Evolutionary conservation across 306 rosid genomes (phyloP).

Genomic region (Malus fusca): DNA sequence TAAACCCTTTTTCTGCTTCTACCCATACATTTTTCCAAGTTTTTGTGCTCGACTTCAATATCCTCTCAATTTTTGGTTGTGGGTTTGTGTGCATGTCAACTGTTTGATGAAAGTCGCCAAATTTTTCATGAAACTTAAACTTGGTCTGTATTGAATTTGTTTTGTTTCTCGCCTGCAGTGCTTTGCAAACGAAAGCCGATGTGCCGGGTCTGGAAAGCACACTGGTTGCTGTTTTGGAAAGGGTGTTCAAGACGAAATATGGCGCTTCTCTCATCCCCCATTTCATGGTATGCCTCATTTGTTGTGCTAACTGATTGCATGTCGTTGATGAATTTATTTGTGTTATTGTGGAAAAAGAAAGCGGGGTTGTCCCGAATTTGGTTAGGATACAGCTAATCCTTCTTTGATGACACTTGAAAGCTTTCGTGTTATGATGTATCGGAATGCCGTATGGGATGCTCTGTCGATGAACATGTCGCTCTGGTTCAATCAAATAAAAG

Average conservation of each 20-base stretch:
- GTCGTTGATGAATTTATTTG: not conserved
- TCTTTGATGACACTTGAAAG: not conserved
- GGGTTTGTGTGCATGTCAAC: not conserved
- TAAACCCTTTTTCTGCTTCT: constrained; percentile 1
- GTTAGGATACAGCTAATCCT: not conserved
- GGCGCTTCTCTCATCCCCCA: constrained; percentile 84
- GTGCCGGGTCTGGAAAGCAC: constrained; percentile 57
- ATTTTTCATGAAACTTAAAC: not conserved
- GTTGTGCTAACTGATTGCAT: not conserved
- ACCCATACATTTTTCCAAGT: not conserved
- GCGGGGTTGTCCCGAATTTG: not conserved
- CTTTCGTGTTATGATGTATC: not conserved
- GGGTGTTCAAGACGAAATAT: constrained; percentile 68
- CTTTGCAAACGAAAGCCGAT: constrained; percentile 61
- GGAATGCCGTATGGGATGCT: not conserved
- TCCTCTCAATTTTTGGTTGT: not conserved
- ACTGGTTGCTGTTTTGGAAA: constrained; percentile 65
- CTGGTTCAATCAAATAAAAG: not conserved
- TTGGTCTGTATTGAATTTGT: not conserved
- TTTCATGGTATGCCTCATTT: constrained; percentile 48
- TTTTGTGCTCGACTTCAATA: not conserved
- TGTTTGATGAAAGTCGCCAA: not conserved
- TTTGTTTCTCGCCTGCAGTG: constrained; percentile 40
- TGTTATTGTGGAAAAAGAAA: not conserved
- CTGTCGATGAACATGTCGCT: not conserved